A percentile compares a stretch with the other conserved stretches of the same genome.
Evolutionary conservation across 192 early-diverging fungal genomes (phyloP).

Genomic region (Coemansia sp.): DNA sequence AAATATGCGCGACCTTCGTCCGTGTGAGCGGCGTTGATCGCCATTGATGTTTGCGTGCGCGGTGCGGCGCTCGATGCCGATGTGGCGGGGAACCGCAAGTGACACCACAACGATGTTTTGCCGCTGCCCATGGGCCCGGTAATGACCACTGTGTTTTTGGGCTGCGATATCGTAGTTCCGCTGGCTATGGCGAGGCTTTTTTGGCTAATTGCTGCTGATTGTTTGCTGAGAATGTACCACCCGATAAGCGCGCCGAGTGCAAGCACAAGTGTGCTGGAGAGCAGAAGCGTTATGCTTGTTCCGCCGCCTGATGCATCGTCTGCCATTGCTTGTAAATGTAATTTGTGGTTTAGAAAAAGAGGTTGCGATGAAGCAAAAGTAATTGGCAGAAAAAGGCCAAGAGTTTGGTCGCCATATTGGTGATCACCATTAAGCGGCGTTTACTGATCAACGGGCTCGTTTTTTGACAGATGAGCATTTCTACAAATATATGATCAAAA

Average conservation of each 20-base stretch:
- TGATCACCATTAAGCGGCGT: background rate
- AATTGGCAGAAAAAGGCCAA: background rate
- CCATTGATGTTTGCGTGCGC: constrained; percentile 43
- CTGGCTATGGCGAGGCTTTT: constrained; percentile 30
- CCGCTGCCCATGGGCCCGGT: constrained; percentile 34
- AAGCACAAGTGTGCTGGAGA: background rate
- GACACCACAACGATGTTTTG: constrained; percentile 46
- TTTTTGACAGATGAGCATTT: too few species aligned
- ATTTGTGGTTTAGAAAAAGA: background rate
- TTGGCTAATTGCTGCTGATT: constrained; percentile 44
- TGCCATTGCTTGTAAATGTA: background rate
- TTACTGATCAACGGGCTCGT: too few species aligned
- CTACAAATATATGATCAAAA: too few species aligned
- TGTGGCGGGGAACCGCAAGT: constrained; percentile 29
- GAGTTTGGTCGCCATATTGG: background rate
- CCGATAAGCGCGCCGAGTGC: constrained; percentile 1
- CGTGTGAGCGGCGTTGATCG: constrained; percentile 29
- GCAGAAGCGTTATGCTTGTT: background rate
- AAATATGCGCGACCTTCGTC: constrained; percentile 40
- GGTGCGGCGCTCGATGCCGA: constrained; percentile 12
- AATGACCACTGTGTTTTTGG: constrained; percentile 28
- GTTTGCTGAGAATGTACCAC: constrained; percentile 32
- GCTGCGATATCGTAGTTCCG: constrained; percentile 13
- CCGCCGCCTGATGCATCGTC: background rate
- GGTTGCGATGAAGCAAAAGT: background rate